Evolutionary conservation across 345 rosid species (phyloP), one percentile per base, ranked within the genome.

Genomic region (Odontarrhena argentea): DNA sequence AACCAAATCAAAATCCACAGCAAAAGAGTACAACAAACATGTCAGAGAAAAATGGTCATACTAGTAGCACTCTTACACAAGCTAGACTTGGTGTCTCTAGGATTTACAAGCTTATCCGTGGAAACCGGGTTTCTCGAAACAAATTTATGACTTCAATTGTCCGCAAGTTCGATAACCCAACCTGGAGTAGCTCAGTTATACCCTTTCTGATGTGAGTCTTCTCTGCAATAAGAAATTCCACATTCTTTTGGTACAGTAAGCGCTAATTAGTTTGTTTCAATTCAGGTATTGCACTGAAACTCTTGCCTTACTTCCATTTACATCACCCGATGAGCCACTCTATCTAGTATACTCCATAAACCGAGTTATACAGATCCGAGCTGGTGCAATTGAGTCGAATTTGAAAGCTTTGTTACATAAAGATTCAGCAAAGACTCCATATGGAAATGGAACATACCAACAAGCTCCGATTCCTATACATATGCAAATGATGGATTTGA

Each of bases 281-380:
- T 32, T 52, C 85, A 95, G 99, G 96, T 88, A 91, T 74, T 95
- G 99, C 81, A 86, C 97, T 35, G 99, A 95, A 76, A 83, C 90
- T 56, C 97, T 95, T 78, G 97, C 96, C 54, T 77, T 83, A 62
- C 84, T 95, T 63, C 99, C 97, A 28, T 95, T 95, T 75, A 82
- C 99, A 58, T 55, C 77, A 36, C 97, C 95, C n/a, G 99, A 95
- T 78, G 99, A 95, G 69, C 99, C 99, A 2, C 96, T 95, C 64
- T 89, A 95, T 85, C 78, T 95, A 78, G 78, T 95, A 49, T 91
- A 91, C 67, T 47, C 93, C 24, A 89, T 95, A 76, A 95, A 95
- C 79, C 88, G 99, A 80, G 79, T 95, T 55, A 78, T 89, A 65
- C 99, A 91, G 82, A 93, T 91, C 51, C 85, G 99, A 68, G 92